Evolutionary conservation across 108 stramenopile species (phyloP).

Genomic region (Poteriospumella lacustris): DNA sequence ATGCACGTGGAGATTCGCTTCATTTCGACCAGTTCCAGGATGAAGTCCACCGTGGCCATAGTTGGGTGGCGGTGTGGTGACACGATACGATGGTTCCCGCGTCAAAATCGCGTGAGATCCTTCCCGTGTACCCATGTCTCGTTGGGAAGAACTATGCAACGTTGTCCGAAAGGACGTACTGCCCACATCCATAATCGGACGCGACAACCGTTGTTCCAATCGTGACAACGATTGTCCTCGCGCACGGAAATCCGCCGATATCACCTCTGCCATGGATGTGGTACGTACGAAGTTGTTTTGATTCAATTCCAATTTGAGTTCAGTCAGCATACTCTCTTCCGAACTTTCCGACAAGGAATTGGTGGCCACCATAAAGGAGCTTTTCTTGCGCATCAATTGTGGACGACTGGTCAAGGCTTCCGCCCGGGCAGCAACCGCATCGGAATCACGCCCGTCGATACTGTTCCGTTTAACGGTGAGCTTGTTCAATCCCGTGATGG

Average conservation of each 20-base stretch:
- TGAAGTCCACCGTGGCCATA: too few species aligned
- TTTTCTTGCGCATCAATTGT: neutral
- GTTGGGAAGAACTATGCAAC: neutral
- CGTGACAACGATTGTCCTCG: too few species aligned
- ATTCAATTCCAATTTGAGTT: neutral
- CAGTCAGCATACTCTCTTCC: constrained; percentile 4
- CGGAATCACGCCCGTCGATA: neutral
- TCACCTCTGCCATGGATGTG: neutral
- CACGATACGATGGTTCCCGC: too few species aligned
- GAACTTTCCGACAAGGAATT: neutral
- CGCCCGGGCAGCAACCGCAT: neutral
- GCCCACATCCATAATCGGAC: too few species aligned
- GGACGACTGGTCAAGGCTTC: neutral
- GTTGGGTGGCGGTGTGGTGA: too few species aligned
- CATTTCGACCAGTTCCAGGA: too few species aligned
- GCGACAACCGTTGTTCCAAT: too few species aligned
- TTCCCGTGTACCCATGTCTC: neutral
- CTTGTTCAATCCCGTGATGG: neutral
- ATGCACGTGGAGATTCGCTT: too few species aligned
- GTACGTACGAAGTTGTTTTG: neutral
- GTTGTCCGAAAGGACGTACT: too few species aligned
- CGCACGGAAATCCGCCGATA: neutral
- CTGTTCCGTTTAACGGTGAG: neutral
- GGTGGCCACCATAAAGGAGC: neutral
- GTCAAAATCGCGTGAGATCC: too few species aligned